phyloP scores from a whole-genome alignment of 2,329 filamentous ascomycete genomes.

The Pseudopithomyces maydicus region DNA sequence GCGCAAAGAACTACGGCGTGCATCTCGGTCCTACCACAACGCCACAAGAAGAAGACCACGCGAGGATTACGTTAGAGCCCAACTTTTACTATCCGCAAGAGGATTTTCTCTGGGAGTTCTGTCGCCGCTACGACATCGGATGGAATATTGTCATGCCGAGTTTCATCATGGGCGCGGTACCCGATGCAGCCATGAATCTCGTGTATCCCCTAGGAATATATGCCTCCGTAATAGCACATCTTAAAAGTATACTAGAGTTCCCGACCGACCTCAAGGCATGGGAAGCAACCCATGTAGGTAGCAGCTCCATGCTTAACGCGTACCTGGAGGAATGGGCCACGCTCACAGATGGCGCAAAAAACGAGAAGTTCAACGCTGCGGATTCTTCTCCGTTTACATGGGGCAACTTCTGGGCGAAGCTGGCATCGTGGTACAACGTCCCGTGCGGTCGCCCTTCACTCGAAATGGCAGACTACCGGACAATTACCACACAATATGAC shows the following conservation, averaged over 20 bases:
- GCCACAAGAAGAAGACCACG: constrained; percentile 54
- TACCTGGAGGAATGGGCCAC: constrained; percentile 60
- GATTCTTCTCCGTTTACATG: constrained; percentile 55
- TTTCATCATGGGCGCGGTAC: constrained; percentile 56
- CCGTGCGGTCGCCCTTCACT: constrained; percentile 38
- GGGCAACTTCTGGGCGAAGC: constrained; percentile 55
- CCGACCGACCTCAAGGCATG: constrained; percentile 52
- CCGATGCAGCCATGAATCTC: constrained; percentile 57
- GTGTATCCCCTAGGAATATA: constrained; percentile 57
- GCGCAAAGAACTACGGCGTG: constrained; percentile 59
- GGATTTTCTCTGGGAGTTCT: constrained; percentile 54
- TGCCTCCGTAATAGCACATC: constrained; percentile 52
- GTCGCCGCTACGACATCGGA: constrained; percentile 38
- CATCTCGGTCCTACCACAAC: constrained; percentile 53
- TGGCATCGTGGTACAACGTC: constrained; percentile 53
- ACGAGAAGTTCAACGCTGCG: constrained; percentile 57
- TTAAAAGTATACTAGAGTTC: constrained; percentile 50
- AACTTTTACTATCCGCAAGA: constrained; percentile 64
- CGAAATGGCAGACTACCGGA: constrained; percentile 14
- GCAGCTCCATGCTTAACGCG: constrained; percentile 54
- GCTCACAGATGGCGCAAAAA: constrained; percentile 46
- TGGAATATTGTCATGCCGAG: constrained; percentile 58
- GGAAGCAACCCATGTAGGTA: constrained; percentile 50
- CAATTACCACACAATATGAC: constrained; percentile 28
- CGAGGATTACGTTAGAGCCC: constrained; percentile 49